phyloP scores from a whole-genome alignment of 2,329 filamentous ascomycete genomes.

The Fusarium stilboides region DNA sequence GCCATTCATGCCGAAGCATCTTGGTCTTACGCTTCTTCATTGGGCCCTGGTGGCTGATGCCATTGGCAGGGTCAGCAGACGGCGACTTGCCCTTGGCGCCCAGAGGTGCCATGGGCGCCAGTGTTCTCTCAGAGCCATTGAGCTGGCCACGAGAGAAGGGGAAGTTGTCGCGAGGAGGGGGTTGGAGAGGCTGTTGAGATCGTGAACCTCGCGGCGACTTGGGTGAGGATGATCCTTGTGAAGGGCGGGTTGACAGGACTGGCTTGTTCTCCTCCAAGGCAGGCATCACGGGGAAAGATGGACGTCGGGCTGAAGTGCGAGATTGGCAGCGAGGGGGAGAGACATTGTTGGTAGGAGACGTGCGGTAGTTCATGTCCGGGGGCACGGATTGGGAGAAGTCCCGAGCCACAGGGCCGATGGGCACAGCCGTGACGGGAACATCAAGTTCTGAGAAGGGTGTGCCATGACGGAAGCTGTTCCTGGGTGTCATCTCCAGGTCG shows the following conservation, averaged over 20 bases:
- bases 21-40: slow-evolving; percentile 96
- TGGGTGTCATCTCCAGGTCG: slow-evolving; percentile 68
- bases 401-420: slow-evolving; percentile 79
- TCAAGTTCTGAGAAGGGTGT: slow-evolving; percentile 94
- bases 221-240: slow-evolving; percentile 53
- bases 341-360: slow-evolving; percentile 54
- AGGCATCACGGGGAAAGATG: slow-evolving; percentile 78
- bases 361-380: slow-evolving; percentile 88
- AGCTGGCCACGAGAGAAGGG: slow-evolving; percentile 69
- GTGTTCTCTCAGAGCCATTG: slow-evolving; percentile 61
- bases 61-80: slow-evolving; percentile 58
- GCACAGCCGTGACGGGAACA: slow-evolving; percentile 82
- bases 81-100: slow-evolving; percentile 49
- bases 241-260: slow-evolving; percentile 54
- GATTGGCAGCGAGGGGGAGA: slow-evolving; percentile 65
- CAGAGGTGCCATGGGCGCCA: slow-evolving; percentile 56
- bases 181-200: slow-evolving; percentile 60
- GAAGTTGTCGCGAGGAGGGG: slow-evolving; percentile 69
- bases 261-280: slow-evolving; percentile 76
- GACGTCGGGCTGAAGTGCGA: slow-evolving; percentile 72
- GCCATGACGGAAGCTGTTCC: slow-evolving; percentile 79
- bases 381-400: slow-evolving; percentile 92
- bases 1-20: slow-evolving; percentile 93
- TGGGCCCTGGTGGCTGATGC: slow-evolving; percentile 82
- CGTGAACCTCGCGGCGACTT: slow-evolving; percentile 56